Base-by-base conservation (phyloP, 176 grass and related monocot species). In the Urochloa ruziziensis region DNA sequence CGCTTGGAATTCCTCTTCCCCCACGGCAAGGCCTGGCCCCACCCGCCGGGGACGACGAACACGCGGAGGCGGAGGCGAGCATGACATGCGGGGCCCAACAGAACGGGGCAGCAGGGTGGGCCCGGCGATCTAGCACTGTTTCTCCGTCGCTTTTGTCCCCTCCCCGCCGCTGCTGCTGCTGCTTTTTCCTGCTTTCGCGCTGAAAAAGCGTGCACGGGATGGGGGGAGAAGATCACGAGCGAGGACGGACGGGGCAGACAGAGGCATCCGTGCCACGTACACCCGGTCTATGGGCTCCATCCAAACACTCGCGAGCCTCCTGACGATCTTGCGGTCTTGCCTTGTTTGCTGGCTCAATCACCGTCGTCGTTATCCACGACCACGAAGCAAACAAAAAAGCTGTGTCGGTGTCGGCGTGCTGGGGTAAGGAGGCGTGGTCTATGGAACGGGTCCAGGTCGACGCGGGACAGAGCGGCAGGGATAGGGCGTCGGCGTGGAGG, bases 121-220 rank as follows among this genome's bases (percentile, higher is more conserved):
- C 7, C 70, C 76, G 8, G 1, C 2, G 57, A 29, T 21, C 70
- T 10, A 49, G 18, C 44, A 19, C 46, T 67, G 73, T 67, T 36
- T 9, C 70, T 80, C 7, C 69, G 75, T 70, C 70, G 54, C 81
- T 82, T 81, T 82, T 90, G 88, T 65, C 63, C 68, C 74, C 43
- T 49, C 17, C 57, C 11, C 0, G 5, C 11, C 24, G 16, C 28
- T 19, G 16, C 46, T 52, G 16, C 46, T 52, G 11, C 28, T 58
- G 61, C 43, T 52, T 82, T 79, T 33, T 51, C 75, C 90, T 73
- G 11, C 82, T 82, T 88, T 88, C 82, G 65, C 90, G 77, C 86
- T 59, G 71, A 91, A 85, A 42, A 78, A 85, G 90, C 68, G 52
- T 44, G 88, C 88, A 46, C 59, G 27, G 82, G 43, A 70, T 36